These are phyloP conservation scores for Apiospora kogelbergensis DNA, from an alignment of 2,329 filamentous ascomycete genomes.

Conservation along the genomic window DNA sequence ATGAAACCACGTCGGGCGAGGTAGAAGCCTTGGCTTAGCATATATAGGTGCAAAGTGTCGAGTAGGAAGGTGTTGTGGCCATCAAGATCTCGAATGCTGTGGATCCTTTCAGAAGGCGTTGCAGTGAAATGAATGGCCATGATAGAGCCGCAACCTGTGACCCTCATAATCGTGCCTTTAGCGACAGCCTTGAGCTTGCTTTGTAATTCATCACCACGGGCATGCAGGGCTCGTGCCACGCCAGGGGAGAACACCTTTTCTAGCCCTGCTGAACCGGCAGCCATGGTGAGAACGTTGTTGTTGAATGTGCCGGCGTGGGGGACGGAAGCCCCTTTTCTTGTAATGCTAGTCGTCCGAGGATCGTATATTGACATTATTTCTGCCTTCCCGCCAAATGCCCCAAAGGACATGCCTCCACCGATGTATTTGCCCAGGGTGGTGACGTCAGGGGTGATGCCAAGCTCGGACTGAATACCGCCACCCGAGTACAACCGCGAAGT, in stretches of 20 bases:
- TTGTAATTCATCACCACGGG: slow-evolving; percentile 25
- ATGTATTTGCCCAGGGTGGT: slow-evolving; percentile 67
- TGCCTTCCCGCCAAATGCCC: slow-evolving; percentile 61
- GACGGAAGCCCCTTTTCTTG: slow-evolving; percentile 6
- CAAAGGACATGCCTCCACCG: slow-evolving; percentile 66
- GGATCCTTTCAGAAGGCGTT: neutral
- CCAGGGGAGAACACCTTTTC: slow-evolving; percentile 28
- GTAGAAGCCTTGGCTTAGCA: neutral
- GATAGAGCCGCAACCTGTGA: slow-evolving; percentile 26
- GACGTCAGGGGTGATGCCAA: slow-evolving; percentile 56
- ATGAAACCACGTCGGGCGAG: slow-evolving; percentile 1
- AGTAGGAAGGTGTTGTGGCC: neutral
- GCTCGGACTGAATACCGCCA: slow-evolving; percentile 45
- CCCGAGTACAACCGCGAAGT: slow-evolving; percentile 55
- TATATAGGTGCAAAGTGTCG: neutral
- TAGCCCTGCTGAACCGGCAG: slow-evolving; percentile 41
- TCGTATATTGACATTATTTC: slow-evolving; percentile 60
- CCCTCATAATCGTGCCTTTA: slow-evolving; percentile 22
- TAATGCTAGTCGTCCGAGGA: slow-evolving; percentile 27
- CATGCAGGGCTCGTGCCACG: slow-evolving; percentile 23
- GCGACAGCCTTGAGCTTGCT: slow-evolving; percentile 17
- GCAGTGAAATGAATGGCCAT: slow-evolving; percentile 25
- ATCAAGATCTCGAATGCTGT: neutral
- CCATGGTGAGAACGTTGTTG: slow-evolving; percentile 58
- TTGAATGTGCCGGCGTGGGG: slow-evolving; percentile 59